These are phyloP conservation scores for Penicillium cataractarum DNA, from an alignment of 495 filamentous ascomycete species.

Conservation along the genomic window DNA sequence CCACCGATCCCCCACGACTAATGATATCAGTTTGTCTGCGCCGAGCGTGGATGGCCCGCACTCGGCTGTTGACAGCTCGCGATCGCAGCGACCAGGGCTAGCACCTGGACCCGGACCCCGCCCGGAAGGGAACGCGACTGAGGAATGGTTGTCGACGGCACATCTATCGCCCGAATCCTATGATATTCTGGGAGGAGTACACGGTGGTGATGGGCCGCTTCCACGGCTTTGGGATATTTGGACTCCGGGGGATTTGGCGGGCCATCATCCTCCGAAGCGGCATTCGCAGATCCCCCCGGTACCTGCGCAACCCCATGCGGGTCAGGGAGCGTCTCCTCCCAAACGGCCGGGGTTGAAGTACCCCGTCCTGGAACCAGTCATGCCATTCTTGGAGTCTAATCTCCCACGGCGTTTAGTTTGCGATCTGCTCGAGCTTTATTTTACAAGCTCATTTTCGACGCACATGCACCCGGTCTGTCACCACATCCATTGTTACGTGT, in stretches of 20 bases:
- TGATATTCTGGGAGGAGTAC: conserved; percentile 33
- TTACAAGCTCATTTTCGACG: conserved; percentile 81
- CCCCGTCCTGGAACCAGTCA: conserved; percentile 80
- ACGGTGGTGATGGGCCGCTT: conserved; percentile 36
- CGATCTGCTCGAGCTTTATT: conserved; percentile 86
- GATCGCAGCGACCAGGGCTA: conserved; percentile 16
- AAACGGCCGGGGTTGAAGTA: conserved; percentile 61
- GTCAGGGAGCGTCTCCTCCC: conserved; percentile 20
- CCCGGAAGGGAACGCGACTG: conserved; percentile 33
- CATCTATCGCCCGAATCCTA: conserved; percentile 46
- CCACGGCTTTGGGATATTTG: conserved; percentile 43
- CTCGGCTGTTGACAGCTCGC: conserved; percentile 28
- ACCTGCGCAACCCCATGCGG: conserved; percentile 13
- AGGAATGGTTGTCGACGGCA: conserved; percentile 47
- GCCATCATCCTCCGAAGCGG: conserved; percentile 16
- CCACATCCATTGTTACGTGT: conserved; percentile 88
- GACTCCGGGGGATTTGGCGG: conserved; percentile 39
- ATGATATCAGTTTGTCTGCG: conserved; percentile 39
- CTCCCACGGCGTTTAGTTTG: conserved; percentile 78
- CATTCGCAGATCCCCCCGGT: conserved; percentile 16
- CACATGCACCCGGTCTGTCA: conserved; percentile 89
- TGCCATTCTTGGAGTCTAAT: conserved; percentile 74
- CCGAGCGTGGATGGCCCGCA: conserved; percentile 39
- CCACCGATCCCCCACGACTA: conserved; percentile 38
- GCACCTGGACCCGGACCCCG: background rate